A percentile compares a stretch with the other conserved stretches of the same genome.
These are phyloP conservation scores for Penicillium lagena DNA, from an alignment of 495 filamentous ascomycete species.

Conservation along the genomic window DNA sequence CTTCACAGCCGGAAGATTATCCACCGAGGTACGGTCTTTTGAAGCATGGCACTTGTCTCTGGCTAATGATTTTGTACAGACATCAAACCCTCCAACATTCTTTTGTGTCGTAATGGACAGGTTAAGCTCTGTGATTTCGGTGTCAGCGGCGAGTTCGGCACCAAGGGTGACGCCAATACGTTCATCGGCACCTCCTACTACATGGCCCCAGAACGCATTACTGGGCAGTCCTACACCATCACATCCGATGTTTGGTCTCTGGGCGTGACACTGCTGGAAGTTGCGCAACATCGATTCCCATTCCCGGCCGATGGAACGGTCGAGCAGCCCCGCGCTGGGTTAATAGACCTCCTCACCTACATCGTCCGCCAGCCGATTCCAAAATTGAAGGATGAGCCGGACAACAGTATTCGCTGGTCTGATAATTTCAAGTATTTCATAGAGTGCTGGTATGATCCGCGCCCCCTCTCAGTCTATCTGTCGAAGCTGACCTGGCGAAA, in stretches of 20 bases:
- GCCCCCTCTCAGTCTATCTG: neutral
- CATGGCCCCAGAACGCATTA: constrained; percentile 98
- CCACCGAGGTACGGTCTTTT: constrained; percentile 57
- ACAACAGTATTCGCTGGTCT: constrained; percentile 77
- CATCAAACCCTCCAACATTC: constrained; percentile 97
- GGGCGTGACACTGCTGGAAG: constrained; percentile 92
- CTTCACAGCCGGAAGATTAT: constrained; percentile 97
- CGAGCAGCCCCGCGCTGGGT: constrained; percentile 75
- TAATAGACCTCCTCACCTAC: constrained; percentile 94
- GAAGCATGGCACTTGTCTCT: too few relatives aligned
- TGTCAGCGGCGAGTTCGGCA: constrained; percentile 94
- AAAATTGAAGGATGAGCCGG: constrained; percentile 89
- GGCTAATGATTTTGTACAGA: constrained; percentile 38
- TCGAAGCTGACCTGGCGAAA: constrained; percentile 1
- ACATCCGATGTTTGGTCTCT: constrained; percentile 97
- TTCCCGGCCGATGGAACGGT: constrained; percentile 96
- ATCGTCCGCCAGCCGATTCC: constrained; percentile 95
- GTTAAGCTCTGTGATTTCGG: constrained; percentile 99
- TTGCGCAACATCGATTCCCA: constrained; percentile 95
- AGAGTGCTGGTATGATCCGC: constrained; percentile 84
- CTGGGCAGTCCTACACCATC: constrained; percentile 95
- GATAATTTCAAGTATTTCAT: constrained; percentile 98
- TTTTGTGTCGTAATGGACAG: constrained; percentile 84
- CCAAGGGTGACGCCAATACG: constrained; percentile 96
- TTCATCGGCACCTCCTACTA: constrained; percentile 99